Conservation (phyloP, 768 basidiomycete genomes). For the Panellus pusillus region DNA sequence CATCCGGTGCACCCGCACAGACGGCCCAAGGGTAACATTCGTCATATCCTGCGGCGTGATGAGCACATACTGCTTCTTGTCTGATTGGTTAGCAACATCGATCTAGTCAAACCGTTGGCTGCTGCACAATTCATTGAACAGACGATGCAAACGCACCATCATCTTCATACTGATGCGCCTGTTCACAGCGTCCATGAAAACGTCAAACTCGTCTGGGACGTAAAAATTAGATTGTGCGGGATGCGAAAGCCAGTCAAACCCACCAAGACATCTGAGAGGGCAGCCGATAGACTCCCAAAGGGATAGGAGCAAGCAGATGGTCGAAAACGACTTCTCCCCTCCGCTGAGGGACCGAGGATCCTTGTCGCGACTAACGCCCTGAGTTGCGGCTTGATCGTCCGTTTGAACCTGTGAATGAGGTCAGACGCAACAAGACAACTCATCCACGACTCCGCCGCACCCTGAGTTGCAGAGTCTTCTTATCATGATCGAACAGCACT, state of each 20-base stretch:
- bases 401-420: constrained; percentile 63
- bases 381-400: constrained; percentile 70
- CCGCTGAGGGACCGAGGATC: constrained; percentile 87
- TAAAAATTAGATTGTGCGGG: constrained; percentile 3
- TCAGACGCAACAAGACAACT: not conserved
- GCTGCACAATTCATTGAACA: not conserved
- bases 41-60: constrained; percentile 97
- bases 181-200: constrained; percentile 95
- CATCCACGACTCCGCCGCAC: constrained; percentile 29
- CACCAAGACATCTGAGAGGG: constrained; percentile 89
- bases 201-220: constrained; percentile 87
- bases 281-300: constrained; percentile 96
- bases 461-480: constrained; percentile 63
- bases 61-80: constrained; percentile 90
- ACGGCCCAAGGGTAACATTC: constrained; percentile 62
- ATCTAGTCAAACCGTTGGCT: constrained; percentile 47
- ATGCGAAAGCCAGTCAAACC: constrained; percentile 20
- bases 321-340: constrained; percentile 96
- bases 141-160: constrained; percentile 60
- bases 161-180: constrained; percentile 92
- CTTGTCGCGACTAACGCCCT: constrained; percentile 61
- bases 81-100: constrained; percentile 83
- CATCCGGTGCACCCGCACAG: constrained; percentile 78
- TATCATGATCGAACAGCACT: constrained; percentile 79
- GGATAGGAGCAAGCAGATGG: constrained; percentile 89